Evolutionary conservation across 352 stramenopile species (phyloP).

Genomic region (Globisporangium lucens): DNA sequence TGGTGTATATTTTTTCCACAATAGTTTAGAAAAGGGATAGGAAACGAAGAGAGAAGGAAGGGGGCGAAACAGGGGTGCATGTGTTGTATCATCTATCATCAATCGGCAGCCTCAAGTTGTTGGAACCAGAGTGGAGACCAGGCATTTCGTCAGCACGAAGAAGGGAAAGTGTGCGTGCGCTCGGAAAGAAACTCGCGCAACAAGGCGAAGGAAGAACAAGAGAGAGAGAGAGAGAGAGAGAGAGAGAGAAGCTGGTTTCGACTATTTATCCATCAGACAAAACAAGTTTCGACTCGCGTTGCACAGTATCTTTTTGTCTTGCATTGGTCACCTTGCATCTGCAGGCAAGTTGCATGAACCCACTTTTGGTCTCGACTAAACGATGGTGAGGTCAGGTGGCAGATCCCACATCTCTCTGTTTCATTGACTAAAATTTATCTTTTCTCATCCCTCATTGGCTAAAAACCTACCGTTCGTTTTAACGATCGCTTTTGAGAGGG

Average conservation of each 20-base stretch:
- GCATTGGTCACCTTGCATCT: neutral
- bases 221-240: neutral
- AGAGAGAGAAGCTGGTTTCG: neutral
- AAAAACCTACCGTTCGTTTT: neutral
- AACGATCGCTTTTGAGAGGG: slow-evolving; percentile 7
- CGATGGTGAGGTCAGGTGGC: neutral
- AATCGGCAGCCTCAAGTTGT: neutral
- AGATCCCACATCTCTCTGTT: neutral
- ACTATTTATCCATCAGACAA: slow-evolving; percentile 2
- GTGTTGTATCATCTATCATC: slow-evolving; percentile 2
- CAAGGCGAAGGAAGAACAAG: neutral
- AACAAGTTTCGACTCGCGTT: neutral
- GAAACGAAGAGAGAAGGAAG: neutral
- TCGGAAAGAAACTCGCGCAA: neutral
- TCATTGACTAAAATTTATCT: neutral
- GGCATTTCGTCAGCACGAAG: neutral
- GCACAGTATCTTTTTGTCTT: neutral
- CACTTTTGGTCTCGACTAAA: neutral
- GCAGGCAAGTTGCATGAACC: neutral
- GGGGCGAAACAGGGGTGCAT: neutral
- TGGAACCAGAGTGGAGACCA: neutral
- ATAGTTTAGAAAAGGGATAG: slow-evolving; percentile 13
- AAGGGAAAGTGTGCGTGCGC: neutral
- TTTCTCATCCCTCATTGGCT: neutral
- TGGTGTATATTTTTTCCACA: slow-evolving; percentile 18